phyloP scores from a whole-genome alignment of 495 filamentous ascomycete genomes.

The Cercophora newfieldiana region DNA sequence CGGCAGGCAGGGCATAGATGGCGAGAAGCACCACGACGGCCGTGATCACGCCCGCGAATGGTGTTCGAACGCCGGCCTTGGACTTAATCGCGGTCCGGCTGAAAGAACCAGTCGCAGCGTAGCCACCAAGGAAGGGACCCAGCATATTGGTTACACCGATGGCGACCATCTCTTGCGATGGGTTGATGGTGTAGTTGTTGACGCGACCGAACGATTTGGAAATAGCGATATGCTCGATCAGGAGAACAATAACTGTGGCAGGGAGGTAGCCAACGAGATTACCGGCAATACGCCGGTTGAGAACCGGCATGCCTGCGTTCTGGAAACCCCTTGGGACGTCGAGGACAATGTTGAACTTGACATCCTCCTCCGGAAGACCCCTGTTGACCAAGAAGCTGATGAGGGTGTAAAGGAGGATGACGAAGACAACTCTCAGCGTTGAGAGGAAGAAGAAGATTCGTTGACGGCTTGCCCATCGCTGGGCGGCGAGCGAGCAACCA shows the following conservation, averaged over 20 bases:
- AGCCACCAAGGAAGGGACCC: slow-evolving; percentile 90
- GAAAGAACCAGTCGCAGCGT: slow-evolving; percentile 95
- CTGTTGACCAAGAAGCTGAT: slow-evolving; percentile 84
- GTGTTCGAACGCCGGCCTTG: slow-evolving; percentile 93
- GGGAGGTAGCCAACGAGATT: slow-evolving; percentile 38
- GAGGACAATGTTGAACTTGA: slow-evolving; percentile 68
- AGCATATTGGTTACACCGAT: slow-evolving; percentile 92
- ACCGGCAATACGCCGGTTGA: slow-evolving; percentile 49
- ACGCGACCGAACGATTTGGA: slow-evolving; percentile 95
- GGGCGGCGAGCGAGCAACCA: slow-evolving; percentile 64
- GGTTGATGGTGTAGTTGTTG: slow-evolving; percentile 98
- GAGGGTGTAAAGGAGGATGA: slow-evolving; percentile 90
- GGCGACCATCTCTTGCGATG: slow-evolving; percentile 93
- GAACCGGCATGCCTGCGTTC: slow-evolving; percentile 70
- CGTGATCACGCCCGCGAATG: slow-evolving; percentile 89
- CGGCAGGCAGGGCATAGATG: slow-evolving; percentile 85
- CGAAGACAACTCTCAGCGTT: slow-evolving; percentile 87
- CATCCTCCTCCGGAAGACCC: slow-evolving; percentile 44
- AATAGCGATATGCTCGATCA: slow-evolving; percentile 97
- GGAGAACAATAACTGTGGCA: slow-evolving; percentile 75
- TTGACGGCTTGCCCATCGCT: slow-evolving; percentile 65
- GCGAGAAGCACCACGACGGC: slow-evolving; percentile 87
- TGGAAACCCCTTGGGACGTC: slow-evolving; percentile 83
- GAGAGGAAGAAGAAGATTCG: slow-evolving; percentile 86
- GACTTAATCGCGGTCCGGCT: slow-evolving; percentile 97